Conservation (phyloP, 345 rosid genomes). For the Lepidium aucheri region DNA sequence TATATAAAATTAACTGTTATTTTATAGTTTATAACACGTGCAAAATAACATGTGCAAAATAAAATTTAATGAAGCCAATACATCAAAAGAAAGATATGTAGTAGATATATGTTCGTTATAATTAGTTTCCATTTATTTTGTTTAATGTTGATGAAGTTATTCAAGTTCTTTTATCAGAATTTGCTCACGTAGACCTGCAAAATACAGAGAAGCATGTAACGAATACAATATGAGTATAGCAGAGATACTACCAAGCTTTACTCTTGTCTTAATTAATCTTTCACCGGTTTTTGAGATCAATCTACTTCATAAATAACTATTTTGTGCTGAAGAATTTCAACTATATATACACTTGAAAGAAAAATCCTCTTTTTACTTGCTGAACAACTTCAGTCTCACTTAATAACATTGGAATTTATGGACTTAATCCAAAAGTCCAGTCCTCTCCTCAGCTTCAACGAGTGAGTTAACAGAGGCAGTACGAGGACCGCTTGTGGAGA, state of each 20-base stretch:
- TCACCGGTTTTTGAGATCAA: not conserved
- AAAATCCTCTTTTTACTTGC: not conserved
- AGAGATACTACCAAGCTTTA: not conserved
- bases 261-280: not conserved
- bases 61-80: too few relatives aligned
- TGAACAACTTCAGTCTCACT: not conserved
- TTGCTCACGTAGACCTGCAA: not conserved
- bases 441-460: constrained; percentile 28
- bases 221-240: not conserved
- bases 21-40: too few relatives aligned
- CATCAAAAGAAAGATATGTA: too few relatives aligned
- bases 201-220: not conserved
- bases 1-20: too few relatives aligned
- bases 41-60: too few relatives aligned
- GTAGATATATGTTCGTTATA: too few relatives aligned
- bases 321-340: not conserved
- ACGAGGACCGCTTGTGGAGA: constrained; percentile 29
- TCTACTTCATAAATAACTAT: not conserved
- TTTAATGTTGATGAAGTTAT: too few relatives aligned
- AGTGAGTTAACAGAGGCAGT: constrained; percentile 28
- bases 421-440: constrained; percentile 20
- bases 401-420: not conserved
- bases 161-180: not conserved
- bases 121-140: too few relatives aligned
- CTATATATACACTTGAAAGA: constrained; percentile 10